Evolutionary conservation across 2,329 filamentous ascomycete species (phyloP).

Genomic region (Epichloe baconii): DNA sequence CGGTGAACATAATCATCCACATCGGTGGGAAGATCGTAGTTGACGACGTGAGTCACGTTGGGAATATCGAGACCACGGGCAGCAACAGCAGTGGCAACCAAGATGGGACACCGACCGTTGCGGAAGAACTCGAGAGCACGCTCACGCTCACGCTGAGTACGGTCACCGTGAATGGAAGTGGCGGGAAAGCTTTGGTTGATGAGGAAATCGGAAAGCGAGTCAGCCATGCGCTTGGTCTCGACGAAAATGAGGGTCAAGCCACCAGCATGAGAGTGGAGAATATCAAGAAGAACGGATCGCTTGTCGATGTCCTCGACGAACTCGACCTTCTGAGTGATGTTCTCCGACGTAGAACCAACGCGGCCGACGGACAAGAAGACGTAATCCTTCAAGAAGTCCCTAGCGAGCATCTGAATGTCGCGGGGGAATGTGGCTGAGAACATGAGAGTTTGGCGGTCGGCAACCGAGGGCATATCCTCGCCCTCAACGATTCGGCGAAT

Average conservation of each 20-base stretch:
- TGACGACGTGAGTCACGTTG: constrained; percentile 94
- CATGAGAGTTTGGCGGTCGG: constrained; percentile 93
- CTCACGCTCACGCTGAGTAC: constrained; percentile 97
- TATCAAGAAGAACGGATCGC: constrained; percentile 92
- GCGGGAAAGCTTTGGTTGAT: constrained; percentile 98
- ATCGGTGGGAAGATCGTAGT: constrained; percentile 98
- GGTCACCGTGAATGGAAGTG: constrained; percentile 96
- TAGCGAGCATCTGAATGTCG: constrained; percentile 97
- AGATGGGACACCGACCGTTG: constrained; percentile 84
- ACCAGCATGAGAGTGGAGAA: constrained; percentile 82
- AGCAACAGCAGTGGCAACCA: constrained; percentile 93
- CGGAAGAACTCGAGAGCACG: constrained; percentile 96
- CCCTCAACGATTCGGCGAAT: constrained; percentile 97
- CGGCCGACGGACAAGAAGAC: constrained; percentile 97
- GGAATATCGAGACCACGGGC: constrained; percentile 86
- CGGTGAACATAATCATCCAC: constrained; percentile 98
- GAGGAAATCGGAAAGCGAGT: constrained; percentile 92
- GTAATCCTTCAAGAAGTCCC: constrained; percentile 98
- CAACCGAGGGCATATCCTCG: constrained; percentile 86
- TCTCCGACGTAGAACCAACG: constrained; percentile 98
- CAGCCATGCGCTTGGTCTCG: constrained; percentile 99
- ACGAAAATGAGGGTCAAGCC: constrained; percentile 96
- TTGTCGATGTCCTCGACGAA: constrained; percentile 97
- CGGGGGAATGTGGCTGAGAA: constrained; percentile 97
- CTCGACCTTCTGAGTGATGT: constrained; percentile 98